These are phyloP conservation scores for Chlamydomonas incerta DNA, from an alignment of 139 green algal species.

Conservation along the genomic window DNA sequence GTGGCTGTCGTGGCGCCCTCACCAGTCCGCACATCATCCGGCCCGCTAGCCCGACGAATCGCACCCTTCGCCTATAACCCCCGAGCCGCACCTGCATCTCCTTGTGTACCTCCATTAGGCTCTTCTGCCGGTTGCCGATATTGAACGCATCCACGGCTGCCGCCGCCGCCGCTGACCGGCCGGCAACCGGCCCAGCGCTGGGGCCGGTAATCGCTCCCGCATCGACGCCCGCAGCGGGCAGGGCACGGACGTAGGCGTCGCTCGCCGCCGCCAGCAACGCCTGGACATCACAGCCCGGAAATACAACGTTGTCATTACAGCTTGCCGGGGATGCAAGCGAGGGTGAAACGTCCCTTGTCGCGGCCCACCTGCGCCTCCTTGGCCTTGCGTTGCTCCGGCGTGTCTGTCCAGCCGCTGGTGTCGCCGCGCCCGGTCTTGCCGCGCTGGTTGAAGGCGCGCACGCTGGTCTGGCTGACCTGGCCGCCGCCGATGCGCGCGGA, in stretches of 20 bases:
- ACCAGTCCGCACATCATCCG: too few species aligned
- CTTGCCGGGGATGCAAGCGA: too few species aligned
- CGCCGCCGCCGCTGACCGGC: not conserved
- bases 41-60: too few species aligned
- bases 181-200: too few species aligned
- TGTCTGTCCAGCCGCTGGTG: constrained; percentile 80
- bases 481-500: not conserved
- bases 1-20: too few species aligned
- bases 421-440: constrained; percentile 63
- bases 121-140: constrained; percentile 63
- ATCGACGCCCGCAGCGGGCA: not conserved
- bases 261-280: constrained; percentile 26
- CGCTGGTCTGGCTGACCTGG: constrained; percentile 32
- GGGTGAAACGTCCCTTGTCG: too few species aligned
- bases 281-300: too few species aligned
- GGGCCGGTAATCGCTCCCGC: not conserved
- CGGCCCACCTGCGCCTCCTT: constrained; percentile 23
- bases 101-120: constrained; percentile 78
- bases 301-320: too few species aligned
- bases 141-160: constrained; percentile 56
- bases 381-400: constrained; percentile 59
- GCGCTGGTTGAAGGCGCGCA: constrained; percentile 40
- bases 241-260: constrained; percentile 12
- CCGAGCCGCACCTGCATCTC: not conserved
- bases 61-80: too few species aligned